Evolutionary conservation across 805 yeast species (phyloP).

Genomic region (Suhomyces sp.): DNA sequence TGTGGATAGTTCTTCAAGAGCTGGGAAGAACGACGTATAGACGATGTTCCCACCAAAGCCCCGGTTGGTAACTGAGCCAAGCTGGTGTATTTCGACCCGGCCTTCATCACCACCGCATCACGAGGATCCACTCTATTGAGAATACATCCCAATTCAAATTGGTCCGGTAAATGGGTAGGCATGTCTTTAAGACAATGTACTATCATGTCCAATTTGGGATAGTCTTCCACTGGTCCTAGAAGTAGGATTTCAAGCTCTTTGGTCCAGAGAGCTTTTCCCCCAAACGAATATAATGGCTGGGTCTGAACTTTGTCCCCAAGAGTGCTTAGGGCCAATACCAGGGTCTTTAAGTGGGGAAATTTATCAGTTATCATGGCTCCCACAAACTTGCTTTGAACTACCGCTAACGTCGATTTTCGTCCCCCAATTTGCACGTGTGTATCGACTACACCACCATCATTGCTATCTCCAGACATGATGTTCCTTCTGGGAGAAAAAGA

Average conservation of each 20-base stretch:
- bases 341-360: conserved; percentile 68
- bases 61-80: conserved; percentile 80
- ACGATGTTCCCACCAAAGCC: conserved; percentile 89
- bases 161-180: conserved; percentile 90
- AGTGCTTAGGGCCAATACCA: conserved; percentile 78
- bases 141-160: conserved; percentile 85
- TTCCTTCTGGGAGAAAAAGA: no score
- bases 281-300: conserved; percentile 88
- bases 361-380: conserved; percentile 54
- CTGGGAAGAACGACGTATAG: conserved; percentile 92
- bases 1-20: conserved; percentile 74
- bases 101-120: conserved; percentile 82
- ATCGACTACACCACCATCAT: conserved; percentile 17
- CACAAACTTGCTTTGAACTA: conserved; percentile 78
- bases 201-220: conserved; percentile 75
- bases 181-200: conserved; percentile 92
- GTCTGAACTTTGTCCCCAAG: conserved; percentile 86
- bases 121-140: conserved; percentile 87
- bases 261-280: conserved; percentile 97
- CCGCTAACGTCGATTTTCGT: conserved; percentile 83
- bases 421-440: conserved; percentile 69
- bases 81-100: conserved; percentile 58
- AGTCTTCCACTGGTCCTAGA: conserved; percentile 58
- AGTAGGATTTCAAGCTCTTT: conserved; percentile 84
- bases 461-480: conserved; percentile 4